Percentiles rank a stretch among this genome's conserved stretches.
Conservation (phyloP, 345 rosid species). For the Eucalyptus regnans region DNA sequence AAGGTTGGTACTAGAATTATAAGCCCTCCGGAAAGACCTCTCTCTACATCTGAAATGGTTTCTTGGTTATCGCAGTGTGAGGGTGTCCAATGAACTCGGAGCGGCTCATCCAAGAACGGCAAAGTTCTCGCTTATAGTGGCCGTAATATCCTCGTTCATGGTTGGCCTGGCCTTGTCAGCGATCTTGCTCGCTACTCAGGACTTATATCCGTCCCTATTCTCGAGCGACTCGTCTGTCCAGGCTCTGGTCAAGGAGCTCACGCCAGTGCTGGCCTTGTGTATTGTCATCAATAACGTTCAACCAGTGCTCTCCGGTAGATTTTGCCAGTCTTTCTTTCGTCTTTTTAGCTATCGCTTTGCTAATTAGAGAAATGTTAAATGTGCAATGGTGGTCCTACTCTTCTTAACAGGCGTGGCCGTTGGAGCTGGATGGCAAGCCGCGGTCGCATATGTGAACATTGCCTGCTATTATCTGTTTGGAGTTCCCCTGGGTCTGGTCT, state of each 20-base stretch:
- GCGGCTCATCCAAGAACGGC: constrained; percentile 37
- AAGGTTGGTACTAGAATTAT: constrained; percentile 21
- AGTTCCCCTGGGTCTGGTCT: constrained; percentile 41
- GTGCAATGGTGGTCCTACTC: not conserved
- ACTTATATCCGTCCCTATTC: constrained; percentile 52
- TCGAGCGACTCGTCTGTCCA: constrained; percentile 36
- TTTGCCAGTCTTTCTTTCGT: not conserved
- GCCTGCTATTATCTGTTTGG: constrained; percentile 55
- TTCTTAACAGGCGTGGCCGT: constrained; percentile 4
- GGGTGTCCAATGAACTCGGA: constrained; percentile 77
- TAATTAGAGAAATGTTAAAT: not conserved
- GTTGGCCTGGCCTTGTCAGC: constrained; percentile 35
- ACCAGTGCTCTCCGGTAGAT: constrained; percentile 82
- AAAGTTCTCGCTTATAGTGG: constrained; percentile 41
- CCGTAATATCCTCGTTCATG: constrained; percentile 33
- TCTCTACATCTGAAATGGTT: not conserved
- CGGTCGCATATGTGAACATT: constrained; percentile 50
- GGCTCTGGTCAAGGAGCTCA: constrained; percentile 44
- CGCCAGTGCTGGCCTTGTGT: constrained; percentile 61
- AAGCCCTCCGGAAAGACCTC: not conserved
- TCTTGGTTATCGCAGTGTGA: constrained; percentile 29
- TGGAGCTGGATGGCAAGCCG: constrained; percentile 54
- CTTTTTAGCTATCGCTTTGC: not conserved
- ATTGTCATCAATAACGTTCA: constrained; percentile 63
- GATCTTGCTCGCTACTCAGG: constrained; percentile 22